Percentiles rank a stretch among this genome's conserved stretches.
Conservation (phyloP, 2,329 filamentous ascomycete genomes). For the Botrytis cinerea region DNA sequence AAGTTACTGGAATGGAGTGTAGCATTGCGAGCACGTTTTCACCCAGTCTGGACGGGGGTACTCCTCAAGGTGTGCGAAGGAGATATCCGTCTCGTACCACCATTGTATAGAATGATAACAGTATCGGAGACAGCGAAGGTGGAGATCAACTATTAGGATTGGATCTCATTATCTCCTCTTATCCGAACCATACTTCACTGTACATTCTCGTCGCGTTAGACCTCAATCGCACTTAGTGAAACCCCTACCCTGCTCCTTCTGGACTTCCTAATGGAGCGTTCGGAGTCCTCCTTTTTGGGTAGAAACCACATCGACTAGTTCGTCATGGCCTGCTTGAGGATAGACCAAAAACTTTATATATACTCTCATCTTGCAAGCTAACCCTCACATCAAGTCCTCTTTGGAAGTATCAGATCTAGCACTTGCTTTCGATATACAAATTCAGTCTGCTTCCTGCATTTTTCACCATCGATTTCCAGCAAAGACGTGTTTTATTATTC, state of each 20-base stretch:
- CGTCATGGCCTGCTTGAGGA: not conserved
- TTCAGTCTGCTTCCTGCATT: not conserved
- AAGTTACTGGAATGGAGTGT: not conserved
- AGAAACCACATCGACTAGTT: not conserved
- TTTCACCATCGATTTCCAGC: not conserved
- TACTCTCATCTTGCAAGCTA: not conserved
- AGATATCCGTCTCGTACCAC: not conserved
- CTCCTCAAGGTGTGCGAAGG: not conserved
- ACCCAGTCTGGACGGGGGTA: not conserved
- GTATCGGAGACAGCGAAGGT: conserved; percentile 1
- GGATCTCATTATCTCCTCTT: not conserved
- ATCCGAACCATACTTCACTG: not conserved
- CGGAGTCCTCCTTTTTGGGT: not conserved
- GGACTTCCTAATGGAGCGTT: conserved; percentile 5
- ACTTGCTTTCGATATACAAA: not conserved
- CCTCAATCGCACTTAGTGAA: not conserved
- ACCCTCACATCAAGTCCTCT: not conserved
- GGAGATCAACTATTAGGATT: not conserved
- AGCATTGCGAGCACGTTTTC: not conserved
- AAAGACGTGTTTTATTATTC: too few relatives aligned
- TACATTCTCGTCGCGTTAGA: not conserved
- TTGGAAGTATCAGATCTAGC: not conserved
- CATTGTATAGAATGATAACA: conserved; percentile 1
- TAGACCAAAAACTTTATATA: not conserved
- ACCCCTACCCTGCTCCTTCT: not conserved